Conservation (phyloP, 495 filamentous ascomycete genomes). For the Lophiotrema nucula region DNA sequence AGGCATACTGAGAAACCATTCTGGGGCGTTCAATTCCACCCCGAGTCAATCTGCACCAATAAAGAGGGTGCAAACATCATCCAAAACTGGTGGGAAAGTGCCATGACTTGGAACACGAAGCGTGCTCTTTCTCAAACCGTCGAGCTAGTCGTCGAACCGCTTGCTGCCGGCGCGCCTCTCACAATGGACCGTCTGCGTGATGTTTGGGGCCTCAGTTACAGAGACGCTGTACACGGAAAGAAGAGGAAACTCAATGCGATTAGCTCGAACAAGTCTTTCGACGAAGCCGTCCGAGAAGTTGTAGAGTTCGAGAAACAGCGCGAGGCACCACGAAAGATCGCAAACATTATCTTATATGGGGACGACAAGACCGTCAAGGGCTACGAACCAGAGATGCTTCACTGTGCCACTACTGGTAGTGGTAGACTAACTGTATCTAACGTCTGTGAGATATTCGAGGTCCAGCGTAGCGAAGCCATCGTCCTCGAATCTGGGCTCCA, state of each 20-base stretch:
- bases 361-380: neutral
- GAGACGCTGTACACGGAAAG: neutral
- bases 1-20: constrained; percentile 71
- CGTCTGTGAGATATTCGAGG: constrained; percentile 40
- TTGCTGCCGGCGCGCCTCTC: neutral
- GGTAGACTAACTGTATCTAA: constrained; percentile 24
- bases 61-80: constrained; percentile 65
- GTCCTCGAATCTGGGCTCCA: constrained; percentile 31
- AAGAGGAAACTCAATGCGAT: neutral
- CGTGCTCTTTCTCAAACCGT: neutral
- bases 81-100: constrained; percentile 70
- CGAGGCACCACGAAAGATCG: too few species aligned
- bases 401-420: constrained; percentile 25
- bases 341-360: constrained; percentile 13
- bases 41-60: constrained; percentile 87
- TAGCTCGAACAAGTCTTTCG: neutral
- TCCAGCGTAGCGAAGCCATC: constrained; percentile 11
- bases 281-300: constrained; percentile 23
- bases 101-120: constrained; percentile 49
- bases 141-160: neutral
- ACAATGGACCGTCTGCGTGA: neutral
- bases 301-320: constrained; percentile 5
- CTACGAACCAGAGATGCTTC: constrained; percentile 14
- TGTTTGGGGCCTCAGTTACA: neutral
- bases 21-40: constrained; percentile 92